Evolutionary conservation across 1,284 basidiomycete species (phyloP).

Genomic region (Heliocybe sulcata): DNA sequence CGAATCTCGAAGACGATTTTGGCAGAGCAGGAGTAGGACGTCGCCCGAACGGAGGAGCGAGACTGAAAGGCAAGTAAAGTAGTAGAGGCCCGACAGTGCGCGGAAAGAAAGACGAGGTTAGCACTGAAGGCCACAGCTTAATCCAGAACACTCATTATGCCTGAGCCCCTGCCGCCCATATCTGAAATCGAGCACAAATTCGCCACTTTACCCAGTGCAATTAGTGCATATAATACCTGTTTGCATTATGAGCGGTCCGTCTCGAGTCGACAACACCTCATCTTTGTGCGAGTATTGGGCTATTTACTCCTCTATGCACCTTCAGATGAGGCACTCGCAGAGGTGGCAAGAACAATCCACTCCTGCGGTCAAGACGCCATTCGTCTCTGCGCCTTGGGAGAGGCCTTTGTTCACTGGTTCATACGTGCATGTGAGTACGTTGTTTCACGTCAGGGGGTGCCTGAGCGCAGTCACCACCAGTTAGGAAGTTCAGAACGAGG

Average conservation of each 20-base stretch:
- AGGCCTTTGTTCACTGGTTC: background rate
- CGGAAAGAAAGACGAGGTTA: too few relatives aligned
- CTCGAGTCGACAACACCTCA: background rate
- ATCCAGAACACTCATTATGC: too few relatives aligned
- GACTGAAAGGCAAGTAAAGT: too few relatives aligned
- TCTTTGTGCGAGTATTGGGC: background rate
- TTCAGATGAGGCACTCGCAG: background rate
- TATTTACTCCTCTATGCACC: background rate
- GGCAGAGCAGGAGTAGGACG: too few relatives aligned
- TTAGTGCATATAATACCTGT: background rate
- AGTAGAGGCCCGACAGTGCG: too few relatives aligned
- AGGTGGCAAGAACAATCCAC: background rate
- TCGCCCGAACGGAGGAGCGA: too few relatives aligned
- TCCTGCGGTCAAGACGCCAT: background rate
- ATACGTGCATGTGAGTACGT: constrained; percentile 1
- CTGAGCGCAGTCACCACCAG: background rate
- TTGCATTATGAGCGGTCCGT: background rate
- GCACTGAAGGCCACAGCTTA: too few relatives aligned
- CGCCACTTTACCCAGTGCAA: too few relatives aligned
- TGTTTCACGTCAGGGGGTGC: background rate
- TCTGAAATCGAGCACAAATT: too few relatives aligned
- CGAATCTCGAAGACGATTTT: too few relatives aligned
- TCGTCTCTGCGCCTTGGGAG: background rate
- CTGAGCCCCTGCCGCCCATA: too few relatives aligned
- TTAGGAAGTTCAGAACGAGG: background rate